Percentiles rank a stretch among this genome's conserved stretches.
Conservation (phyloP, 2,329 filamentous ascomycete species). For the Colletotrichum tabaci region DNA sequence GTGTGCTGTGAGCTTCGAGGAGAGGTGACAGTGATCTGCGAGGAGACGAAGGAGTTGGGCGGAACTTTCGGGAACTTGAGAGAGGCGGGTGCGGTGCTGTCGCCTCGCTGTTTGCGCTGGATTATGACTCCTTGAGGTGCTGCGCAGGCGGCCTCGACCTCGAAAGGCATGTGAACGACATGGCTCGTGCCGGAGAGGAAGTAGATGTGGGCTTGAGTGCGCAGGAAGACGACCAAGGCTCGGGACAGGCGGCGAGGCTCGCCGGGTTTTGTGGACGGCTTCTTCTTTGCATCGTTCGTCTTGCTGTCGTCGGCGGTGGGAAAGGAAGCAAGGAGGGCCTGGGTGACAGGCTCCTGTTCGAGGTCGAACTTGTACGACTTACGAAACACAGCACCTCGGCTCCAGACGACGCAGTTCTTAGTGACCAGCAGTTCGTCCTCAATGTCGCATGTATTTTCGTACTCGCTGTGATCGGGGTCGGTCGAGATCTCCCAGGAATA, state of each 20-base stretch:
- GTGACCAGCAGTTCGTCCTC: conserved; percentile 89
- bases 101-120: conserved; percentile 79
- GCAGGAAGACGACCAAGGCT: conserved; percentile 91
- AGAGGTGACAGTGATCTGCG: conserved; percentile 71
- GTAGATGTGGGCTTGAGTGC: conserved; percentile 93
- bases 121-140: conserved; percentile 88
- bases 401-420: conserved; percentile 86
- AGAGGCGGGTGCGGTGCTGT: conserved; percentile 65
- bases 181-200: conserved; percentile 91
- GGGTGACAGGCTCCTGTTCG: conserved; percentile 88
- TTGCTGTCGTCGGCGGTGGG: conserved; percentile 65
- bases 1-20: conserved; percentile 63
- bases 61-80: conserved; percentile 75
- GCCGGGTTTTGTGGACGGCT: conserved; percentile 32
- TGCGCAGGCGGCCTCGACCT: conserved; percentile 89
- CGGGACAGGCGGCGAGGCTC: conserved; percentile 61
- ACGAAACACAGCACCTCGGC: conserved; percentile 85
- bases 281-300: conserved; percentile 31
- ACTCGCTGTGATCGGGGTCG: conserved; percentile 51
- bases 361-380: conserved; percentile 89
- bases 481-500: conserved; percentile 82
- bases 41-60: conserved; percentile 86
- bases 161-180: conserved; percentile 93
- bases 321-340: conserved; percentile 90
- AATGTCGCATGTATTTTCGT: conserved; percentile 57